Percentiles rank a stretch among this genome's conserved stretches.
These are phyloP conservation scores for Ceratorhiza oryzae-sativae DNA, from an alignment of 1,284 basidiomycete genomes.

Conservation along the genomic window DNA sequence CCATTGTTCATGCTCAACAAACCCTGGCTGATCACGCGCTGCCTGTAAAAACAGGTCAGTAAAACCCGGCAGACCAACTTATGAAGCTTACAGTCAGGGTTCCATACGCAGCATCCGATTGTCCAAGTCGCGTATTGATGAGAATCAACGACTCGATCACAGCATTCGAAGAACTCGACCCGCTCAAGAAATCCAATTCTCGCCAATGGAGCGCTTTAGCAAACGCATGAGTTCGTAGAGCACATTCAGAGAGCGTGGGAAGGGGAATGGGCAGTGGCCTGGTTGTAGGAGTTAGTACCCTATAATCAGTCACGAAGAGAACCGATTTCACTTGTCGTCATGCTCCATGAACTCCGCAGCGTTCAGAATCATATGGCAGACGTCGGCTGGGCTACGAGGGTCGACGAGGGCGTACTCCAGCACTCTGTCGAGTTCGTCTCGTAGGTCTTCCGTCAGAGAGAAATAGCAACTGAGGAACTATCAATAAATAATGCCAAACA, in stretches of 20 bases:
- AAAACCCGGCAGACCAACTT: conserved; percentile 66
- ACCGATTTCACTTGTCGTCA: conserved; percentile 58
- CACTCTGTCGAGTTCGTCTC: conserved; percentile 63
- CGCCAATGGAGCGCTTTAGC: conserved; percentile 71
- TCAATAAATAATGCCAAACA: background rate
- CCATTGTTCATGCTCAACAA: conserved; percentile 91
- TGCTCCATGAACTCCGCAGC: conserved; percentile 72
- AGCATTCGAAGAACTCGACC: conserved; percentile 46
- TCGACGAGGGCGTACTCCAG: conserved; percentile 62
- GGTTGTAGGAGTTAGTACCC: background rate
- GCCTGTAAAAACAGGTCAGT: conserved; percentile 51
- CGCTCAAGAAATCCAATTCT: conserved; percentile 67
- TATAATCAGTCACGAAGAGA: background rate
- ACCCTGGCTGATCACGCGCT: conserved; percentile 84
- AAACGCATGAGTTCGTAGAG: conserved; percentile 64
- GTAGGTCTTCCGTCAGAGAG: conserved; percentile 23
- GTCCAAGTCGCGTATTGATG: conserved; percentile 97
- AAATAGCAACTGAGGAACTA: conserved; percentile 7
- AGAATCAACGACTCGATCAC: conserved; percentile 89
- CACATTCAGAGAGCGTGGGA: conserved; percentile 60
- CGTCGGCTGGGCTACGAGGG: conserved; percentile 60
- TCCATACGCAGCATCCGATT: conserved; percentile 95
- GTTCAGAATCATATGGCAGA: conserved; percentile 65
- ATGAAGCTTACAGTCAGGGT: conserved; percentile 78
- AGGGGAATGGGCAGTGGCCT: conserved; percentile 60